Percentiles rank a stretch among this genome's conserved stretches.
Evolutionary conservation across 768 basidiomycete genomes (phyloP).

Genomic region (Serendipita sp.): DNA sequence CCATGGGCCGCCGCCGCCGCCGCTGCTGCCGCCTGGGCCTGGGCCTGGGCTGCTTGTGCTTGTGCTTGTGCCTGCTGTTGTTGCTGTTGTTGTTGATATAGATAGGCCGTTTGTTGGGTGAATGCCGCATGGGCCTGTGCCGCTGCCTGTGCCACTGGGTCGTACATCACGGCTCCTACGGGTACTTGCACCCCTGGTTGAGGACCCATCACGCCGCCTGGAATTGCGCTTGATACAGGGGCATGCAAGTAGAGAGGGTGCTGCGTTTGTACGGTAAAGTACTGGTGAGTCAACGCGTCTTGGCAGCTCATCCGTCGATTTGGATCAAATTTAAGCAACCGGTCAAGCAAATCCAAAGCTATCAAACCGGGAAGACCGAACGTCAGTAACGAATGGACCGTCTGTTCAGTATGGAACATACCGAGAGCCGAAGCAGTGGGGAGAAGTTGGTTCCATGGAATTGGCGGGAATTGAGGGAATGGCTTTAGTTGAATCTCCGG

Average conservation of each 20-base stretch:
- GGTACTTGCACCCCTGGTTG: constrained; percentile 52
- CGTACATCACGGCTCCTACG: constrained; percentile 36
- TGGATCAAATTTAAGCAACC: constrained; percentile 91
- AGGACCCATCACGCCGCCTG: constrained; percentile 44
- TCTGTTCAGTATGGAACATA: constrained; percentile 18
- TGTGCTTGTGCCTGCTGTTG: constrained; percentile 23
- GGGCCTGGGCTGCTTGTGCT: constrained; percentile 29
- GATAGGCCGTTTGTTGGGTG: constrained; percentile 10
- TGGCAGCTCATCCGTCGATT: constrained; percentile 79
- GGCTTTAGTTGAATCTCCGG: constrained; percentile 73
- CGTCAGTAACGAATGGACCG: neutral
- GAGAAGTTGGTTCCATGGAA: constrained; percentile 63
- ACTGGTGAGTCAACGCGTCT: constrained; percentile 83
- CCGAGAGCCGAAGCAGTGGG: constrained; percentile 79
- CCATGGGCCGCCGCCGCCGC: neutral
- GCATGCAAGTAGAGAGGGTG: constrained; percentile 20
- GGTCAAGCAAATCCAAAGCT: constrained; percentile 89
- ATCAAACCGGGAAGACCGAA: constrained; percentile 7
- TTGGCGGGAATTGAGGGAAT: constrained; percentile 76
- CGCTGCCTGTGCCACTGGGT: constrained; percentile 21
- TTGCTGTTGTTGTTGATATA: constrained; percentile 14
- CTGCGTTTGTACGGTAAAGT: constrained; percentile 50
- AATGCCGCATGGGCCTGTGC: constrained; percentile 5
- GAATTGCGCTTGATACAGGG: constrained; percentile 23
- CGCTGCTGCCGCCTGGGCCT: neutral